A percentile compares a stretch with the other conserved stretches of the same genome.
phyloP scores from a whole-genome alignment of 306 rosid genomes.

The Herpetospermum pedunculosum region DNA sequence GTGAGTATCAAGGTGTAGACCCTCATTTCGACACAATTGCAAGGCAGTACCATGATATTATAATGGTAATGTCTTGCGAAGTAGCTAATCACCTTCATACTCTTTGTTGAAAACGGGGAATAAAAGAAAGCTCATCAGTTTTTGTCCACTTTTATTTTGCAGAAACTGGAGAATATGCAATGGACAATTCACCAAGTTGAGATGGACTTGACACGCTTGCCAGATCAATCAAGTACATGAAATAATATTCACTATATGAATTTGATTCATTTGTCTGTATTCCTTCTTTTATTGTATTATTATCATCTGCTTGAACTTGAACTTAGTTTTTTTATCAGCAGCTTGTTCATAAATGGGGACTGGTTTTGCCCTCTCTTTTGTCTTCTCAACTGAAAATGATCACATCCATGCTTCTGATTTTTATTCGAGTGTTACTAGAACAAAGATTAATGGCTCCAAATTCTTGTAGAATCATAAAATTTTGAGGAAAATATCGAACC shows the following conservation, averaged over 20 bases:
- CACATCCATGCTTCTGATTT: background rate
- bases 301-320: background rate
- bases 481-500: background rate
- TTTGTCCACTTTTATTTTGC: constrained; percentile 14
- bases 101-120: background rate
- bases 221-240: constrained; percentile 38
- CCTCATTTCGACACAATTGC: constrained; percentile 80
- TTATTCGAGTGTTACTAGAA: background rate
- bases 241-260: background rate
- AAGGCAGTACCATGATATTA: constrained; percentile 67
- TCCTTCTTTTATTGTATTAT: background rate
- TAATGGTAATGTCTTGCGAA: constrained; percentile 34
- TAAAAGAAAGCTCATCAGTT: background rate
- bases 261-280: background rate
- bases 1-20: constrained; percentile 90
- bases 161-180: constrained; percentile 85
- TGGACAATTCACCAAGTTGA: constrained; percentile 97
- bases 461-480: background rate
- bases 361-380: background rate
- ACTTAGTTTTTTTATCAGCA: background rate
- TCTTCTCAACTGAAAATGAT: background rate
- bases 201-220: constrained; percentile 66
- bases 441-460: background rate
- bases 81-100: background rate
- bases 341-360: constrained; percentile 7